Base-by-base conservation (phyloP, 2,329 filamentous ascomycete genomes). In the Dryadomyces quercivorus region DNA sequence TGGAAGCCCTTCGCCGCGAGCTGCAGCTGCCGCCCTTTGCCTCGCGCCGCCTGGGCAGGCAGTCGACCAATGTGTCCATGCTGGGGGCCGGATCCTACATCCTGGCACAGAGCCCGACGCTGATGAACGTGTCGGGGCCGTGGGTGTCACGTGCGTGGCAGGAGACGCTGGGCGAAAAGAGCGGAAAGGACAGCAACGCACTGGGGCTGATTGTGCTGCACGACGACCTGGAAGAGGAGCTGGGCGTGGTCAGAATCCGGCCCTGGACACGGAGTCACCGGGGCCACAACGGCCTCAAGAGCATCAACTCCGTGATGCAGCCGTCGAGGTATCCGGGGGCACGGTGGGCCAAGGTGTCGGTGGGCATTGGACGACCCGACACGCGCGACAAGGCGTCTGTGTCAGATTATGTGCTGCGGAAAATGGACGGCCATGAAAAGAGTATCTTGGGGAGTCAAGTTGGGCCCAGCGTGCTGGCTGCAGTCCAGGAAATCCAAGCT, bases 301-400 rank as follows among this genome's bases (percentile, higher is more conserved):
- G 84, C 63, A 74, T 85, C 52, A 75, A 80, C 54, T 69, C 72
- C 18, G 70, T 65, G 51, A 59, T 88, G 22, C 65, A 65, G 2
- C 67, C 70, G 6, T 62, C 60, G 0, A 67, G 71, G 9, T 77
- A 72, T 50, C 66, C 68, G 2, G 64, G 60, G 0, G 68, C 70
- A 0, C 76, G 66, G 15, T 78, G 72, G 71, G 75, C 66, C 59
- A 75, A 87, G 56, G 80, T 97, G 51, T 84, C 86, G 0, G 72
- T 97, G 13, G 93, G 93, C 0, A 95, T 97, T 70, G 91, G 88
- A n/a, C 73, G 93, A 48, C 92, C 92, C 0, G 73, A 71, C 48
- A 84, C 77, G 58, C 76, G 90, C 59, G 83, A 88, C 51, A 72
- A 75, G 21, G 70, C 72, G 43, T 80, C 79, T 2, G 90, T 97